Conservation (phyloP, 2,329 filamentous ascomycete genomes). For the Orbilia oligospora region DNA sequence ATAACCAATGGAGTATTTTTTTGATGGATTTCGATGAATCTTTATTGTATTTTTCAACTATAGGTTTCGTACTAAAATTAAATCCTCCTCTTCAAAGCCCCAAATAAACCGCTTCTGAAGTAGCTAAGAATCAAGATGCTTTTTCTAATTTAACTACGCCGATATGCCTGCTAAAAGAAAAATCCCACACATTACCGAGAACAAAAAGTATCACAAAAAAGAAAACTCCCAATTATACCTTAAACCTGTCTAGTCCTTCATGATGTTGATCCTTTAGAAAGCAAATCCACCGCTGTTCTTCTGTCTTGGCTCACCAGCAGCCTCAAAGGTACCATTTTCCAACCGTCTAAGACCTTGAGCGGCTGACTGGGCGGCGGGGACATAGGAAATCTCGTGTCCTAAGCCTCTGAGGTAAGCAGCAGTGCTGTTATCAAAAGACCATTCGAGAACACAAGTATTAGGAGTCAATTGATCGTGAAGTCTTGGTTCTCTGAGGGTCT, state of each 20-base stretch:
- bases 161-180: constrained; percentile 5
- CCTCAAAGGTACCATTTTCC: constrained; percentile 80
- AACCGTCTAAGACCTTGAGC: constrained; percentile 77
- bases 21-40: neutral
- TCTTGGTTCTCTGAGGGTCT: constrained; percentile 73
- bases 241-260: neutral
- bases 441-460: constrained; percentile 74
- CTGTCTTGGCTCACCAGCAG: constrained; percentile 82
- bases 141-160: constrained; percentile 3
- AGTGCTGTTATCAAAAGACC: constrained; percentile 74
- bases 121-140: neutral
- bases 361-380: constrained; percentile 72
- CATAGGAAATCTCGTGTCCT: constrained; percentile 76
- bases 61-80: neutral
- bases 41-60: constrained; percentile 1
- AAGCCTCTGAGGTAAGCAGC: constrained; percentile 73
- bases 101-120: neutral
- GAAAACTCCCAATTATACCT: constrained; percentile 13
- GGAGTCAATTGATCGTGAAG: constrained; percentile 78
- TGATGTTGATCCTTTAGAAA: constrained; percentile 66
- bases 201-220: constrained; percentile 7
- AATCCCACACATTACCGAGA: constrained; percentile 14
- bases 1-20: constrained; percentile 19
- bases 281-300: constrained; percentile 77
- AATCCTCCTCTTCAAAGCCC: neutral